phyloP scores from a whole-genome alignment of 2,329 filamentous ascomycete genomes.

The Ceratocystis destructans region DNA sequence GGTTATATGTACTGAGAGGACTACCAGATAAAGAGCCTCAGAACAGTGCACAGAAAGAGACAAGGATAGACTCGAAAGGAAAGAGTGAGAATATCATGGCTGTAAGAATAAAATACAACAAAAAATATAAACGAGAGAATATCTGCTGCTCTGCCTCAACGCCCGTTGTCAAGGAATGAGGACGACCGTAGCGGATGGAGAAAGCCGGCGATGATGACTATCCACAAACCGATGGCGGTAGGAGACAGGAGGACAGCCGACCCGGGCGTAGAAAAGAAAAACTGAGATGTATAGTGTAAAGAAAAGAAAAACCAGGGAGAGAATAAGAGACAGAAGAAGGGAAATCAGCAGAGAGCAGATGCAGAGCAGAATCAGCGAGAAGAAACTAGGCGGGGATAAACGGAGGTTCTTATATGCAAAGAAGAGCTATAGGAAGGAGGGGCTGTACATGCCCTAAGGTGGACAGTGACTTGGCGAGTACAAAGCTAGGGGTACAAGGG shows the following conservation, averaged over 20 bases:
- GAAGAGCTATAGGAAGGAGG: not conserved
- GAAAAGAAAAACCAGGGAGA: not conserved
- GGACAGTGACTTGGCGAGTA: not conserved
- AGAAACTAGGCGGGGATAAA: not conserved
- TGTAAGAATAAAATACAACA: not conserved
- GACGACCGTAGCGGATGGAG: conserved; percentile 2
- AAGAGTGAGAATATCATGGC: not conserved
- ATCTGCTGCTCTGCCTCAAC: conserved; percentile 9
- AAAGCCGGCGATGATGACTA: not conserved
- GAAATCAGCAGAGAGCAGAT: conserved; percentile 14
- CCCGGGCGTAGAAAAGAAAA: too few relatives aligned
- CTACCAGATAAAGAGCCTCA: not conserved
- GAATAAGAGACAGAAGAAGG: not conserved
- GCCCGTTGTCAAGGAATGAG: conserved; percentile 9
- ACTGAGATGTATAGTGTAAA: too few relatives aligned
- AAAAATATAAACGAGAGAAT: conserved; percentile 18
- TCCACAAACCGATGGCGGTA: not conserved
- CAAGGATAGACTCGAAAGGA: not conserved
- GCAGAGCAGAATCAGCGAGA: not conserved
- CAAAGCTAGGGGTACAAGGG: not conserved
- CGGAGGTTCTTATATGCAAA: conserved; percentile 19
- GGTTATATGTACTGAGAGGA: conserved; percentile 6
- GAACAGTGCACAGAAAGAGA: not conserved
- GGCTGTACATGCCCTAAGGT: not conserved
- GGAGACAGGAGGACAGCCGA: not conserved